A percentile compares a stretch with the other conserved stretches of the same genome.
Conservation (phyloP, 805 yeast species). For the Candida palmyrensis region DNA sequence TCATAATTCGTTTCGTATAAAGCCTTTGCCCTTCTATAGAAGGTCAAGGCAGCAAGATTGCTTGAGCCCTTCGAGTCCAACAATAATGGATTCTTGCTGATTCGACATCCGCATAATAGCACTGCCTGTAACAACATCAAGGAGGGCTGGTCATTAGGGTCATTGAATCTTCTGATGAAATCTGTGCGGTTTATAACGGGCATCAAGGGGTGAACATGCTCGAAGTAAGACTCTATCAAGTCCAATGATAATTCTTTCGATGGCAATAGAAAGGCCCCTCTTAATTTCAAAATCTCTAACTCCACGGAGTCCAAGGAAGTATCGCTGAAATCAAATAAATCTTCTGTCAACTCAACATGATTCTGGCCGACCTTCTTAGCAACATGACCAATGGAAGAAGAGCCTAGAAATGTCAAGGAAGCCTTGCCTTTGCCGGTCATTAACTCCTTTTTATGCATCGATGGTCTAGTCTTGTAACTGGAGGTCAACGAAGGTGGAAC, state of each 20-base stretch:
- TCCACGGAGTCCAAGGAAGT: constrained; percentile 51
- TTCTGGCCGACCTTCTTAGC: constrained; percentile 43
- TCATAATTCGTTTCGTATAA: constrained; percentile 68
- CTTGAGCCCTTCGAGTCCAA: constrained; percentile 49
- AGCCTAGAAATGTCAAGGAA: constrained; percentile 47
- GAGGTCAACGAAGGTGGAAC: constrained; percentile 42
- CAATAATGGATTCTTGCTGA: constrained; percentile 48
- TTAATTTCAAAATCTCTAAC: constrained; percentile 53
- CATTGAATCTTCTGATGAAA: constrained; percentile 54
- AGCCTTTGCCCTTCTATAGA: constrained; percentile 70
- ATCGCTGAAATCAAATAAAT: constrained; percentile 30
- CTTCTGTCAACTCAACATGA: constrained; percentile 42
- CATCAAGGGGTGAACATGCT: constrained; percentile 58
- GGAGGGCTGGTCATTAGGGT: constrained; percentile 56
- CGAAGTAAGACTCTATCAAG: constrained; percentile 58
- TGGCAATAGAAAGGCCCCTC: constrained; percentile 73
- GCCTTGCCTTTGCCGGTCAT: constrained; percentile 19
- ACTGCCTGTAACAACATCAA: constrained; percentile 64
- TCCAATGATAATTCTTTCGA: constrained; percentile 52
- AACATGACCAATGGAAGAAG: constrained; percentile 44
- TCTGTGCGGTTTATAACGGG: constrained; percentile 62
- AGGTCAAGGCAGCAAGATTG: constrained; percentile 43
- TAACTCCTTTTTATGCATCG: constrained; percentile 31
- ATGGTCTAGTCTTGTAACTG: constrained; percentile 33
- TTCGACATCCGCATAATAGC: constrained; percentile 62